Evolutionary conservation across 23 red algal genomes (phyloP), one percentile per base, ranked within the genome.

Genomic region (Porphyridium purpureum): DNA sequence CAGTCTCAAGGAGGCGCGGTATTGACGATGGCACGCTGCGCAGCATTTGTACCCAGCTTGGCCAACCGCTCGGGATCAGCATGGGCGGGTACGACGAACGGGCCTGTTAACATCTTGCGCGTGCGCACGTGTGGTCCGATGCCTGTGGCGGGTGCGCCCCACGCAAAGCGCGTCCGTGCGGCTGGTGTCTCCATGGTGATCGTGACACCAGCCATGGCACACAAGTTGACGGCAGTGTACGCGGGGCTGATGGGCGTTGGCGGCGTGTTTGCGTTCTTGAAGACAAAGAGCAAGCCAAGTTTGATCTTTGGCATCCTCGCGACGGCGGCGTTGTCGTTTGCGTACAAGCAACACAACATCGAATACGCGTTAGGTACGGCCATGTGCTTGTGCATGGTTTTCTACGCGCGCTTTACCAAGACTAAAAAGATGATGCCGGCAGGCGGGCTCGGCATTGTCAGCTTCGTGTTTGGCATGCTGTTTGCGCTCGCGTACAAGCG

Each of bases 361-460:
- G 11, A 52, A 21, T 23, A 50, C 23, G 69, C 69, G 1, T 23
- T 61, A 9, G 69, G 27, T 2, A 54, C 61, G 27, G 33, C 69
- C 0, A 2, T 44, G 6, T 38, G 26, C 1, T n/a, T 74, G 7
- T 27, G 21, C 6, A 54, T 74, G 9, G 69, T 74, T 1, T 74
- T 62, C 19, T 52, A 27, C 7, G 46, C 61, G n/a, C 55, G 69
- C 29, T 74, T 47, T 24, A 9, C 15, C 1, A 74, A 74, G 28
- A 41, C 69, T 2, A 61, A 63, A 30, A 74, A 74, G 61, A 15
- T 74, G 14, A 64, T 74, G 56, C 69, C 69, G 0, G 54, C 69
- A 2, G 69, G 55, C 5, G 31, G 31, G 26, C 69, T 74, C 1
- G 69, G 69, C 47, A 4, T 60, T 26, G 54, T 74, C 11, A 44